Conservation (phyloP, 768 basidiomycete genomes). For the Suillus ampliporus region DNA sequence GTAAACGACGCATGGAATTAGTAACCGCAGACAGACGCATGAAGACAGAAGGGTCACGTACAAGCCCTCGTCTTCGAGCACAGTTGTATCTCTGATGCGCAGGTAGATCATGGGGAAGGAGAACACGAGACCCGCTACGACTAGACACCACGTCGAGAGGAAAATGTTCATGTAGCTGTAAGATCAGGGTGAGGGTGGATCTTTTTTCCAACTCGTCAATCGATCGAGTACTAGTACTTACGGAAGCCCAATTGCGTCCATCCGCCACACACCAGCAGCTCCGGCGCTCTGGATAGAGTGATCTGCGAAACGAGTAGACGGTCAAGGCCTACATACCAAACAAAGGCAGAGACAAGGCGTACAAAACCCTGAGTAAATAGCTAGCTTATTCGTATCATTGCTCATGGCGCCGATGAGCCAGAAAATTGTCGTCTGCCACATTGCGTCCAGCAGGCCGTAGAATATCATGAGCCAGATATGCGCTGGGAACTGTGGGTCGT, state of each 20-base stretch:
- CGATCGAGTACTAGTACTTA: constrained; percentile 40
- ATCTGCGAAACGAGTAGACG: constrained; percentile 41
- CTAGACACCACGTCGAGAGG: constrained; percentile 71
- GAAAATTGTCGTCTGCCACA: constrained; percentile 83
- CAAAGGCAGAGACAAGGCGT: constrained; percentile 30
- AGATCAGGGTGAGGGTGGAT: not conserved
- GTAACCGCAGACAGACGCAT: not conserved
- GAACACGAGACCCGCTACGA: constrained; percentile 65
- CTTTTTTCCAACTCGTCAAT: constrained; percentile 6
- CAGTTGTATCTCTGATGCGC: constrained; percentile 64
- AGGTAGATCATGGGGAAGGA: constrained; percentile 75
- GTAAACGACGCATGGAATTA: not conserved
- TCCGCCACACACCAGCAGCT: constrained; percentile 72
- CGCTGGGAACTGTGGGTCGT: constrained; percentile 20
- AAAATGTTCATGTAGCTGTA: constrained; percentile 69
- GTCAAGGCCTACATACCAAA: not conserved
- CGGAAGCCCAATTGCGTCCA: constrained; percentile 68
- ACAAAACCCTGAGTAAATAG: constrained; percentile 83
- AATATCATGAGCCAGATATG: constrained; percentile 67
- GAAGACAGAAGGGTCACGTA: constrained; percentile 36
- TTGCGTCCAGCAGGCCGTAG: constrained; percentile 74
- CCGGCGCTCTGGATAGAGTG: constrained; percentile 81
- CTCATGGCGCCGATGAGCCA: constrained; percentile 87
- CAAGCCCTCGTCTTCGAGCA: constrained; percentile 59
- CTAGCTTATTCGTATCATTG: constrained; percentile 77